Conservation (phyloP, 768 basidiomycete genomes). For the Serendipita indica region DNA sequence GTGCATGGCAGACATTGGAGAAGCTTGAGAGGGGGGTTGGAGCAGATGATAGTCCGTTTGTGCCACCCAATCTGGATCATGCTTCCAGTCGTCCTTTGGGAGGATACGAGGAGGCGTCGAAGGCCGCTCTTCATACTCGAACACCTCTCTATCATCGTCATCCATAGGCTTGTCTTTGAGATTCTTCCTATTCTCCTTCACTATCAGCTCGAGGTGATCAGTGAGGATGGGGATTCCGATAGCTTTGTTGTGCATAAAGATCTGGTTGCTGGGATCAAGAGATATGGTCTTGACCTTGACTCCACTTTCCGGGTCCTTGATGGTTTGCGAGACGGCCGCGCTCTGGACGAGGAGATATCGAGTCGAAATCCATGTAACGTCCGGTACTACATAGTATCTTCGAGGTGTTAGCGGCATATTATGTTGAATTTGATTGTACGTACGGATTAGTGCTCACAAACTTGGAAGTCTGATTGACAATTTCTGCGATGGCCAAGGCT, state of each 20-base stretch:
- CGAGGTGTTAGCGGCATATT: constrained; percentile 2
- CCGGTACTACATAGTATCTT: constrained; percentile 39
- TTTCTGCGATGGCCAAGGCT: constrained; percentile 48
- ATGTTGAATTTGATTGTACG: not conserved
- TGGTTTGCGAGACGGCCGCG: constrained; percentile 2
- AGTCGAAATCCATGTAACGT: constrained; percentile 52
- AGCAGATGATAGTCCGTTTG: constrained; percentile 32
- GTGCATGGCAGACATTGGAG: constrained; percentile 37
- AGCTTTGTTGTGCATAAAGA: constrained; percentile 22
- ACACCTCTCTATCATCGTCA: constrained; percentile 34
- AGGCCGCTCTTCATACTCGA: constrained; percentile 19
- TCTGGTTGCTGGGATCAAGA: constrained; percentile 35
- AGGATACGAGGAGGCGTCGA: constrained; percentile 10
- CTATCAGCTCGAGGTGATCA: constrained; percentile 36
- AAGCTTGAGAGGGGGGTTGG: constrained; percentile 47
- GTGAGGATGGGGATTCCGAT: constrained; percentile 46
- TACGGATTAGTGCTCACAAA: constrained; percentile 31
- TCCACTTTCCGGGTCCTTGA: not conserved
- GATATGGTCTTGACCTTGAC: constrained; percentile 23
- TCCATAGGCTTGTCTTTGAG: constrained; percentile 31
- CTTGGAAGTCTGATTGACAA: constrained; percentile 42
- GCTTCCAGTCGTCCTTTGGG: constrained; percentile 37
- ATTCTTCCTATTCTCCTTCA: constrained; percentile 28
- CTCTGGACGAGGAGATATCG: constrained; percentile 49
- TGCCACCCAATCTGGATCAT: constrained; percentile 36